A percentile compares a stretch with the other conserved stretches of the same genome.
Evolutionary conservation across 2,329 filamentous ascomycete species (phyloP).

Genomic region (Exserohilum turcica): DNA sequence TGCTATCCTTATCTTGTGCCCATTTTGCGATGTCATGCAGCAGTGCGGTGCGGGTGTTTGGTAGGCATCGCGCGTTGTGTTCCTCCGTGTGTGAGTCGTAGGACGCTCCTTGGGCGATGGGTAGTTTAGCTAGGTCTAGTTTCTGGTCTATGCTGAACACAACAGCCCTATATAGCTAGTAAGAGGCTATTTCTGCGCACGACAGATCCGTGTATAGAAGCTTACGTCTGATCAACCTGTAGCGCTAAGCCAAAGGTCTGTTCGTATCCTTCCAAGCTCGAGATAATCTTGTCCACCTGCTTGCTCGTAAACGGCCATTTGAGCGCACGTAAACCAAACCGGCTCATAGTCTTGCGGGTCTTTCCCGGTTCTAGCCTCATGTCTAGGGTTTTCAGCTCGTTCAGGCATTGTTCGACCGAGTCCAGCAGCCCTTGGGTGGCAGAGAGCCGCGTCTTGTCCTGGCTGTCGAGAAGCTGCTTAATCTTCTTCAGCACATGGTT

Average conservation of each 20-base stretch:
- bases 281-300: constrained; percentile 37
- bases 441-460: constrained; percentile 31
- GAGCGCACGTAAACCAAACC: constrained; percentile 42
- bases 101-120: constrained; percentile 20
- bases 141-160: constrained; percentile 15
- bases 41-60: constrained; percentile 31
- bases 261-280: constrained; percentile 34
- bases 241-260: constrained; percentile 38
- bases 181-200: constrained; percentile 6
- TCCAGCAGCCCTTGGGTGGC: constrained; percentile 27
- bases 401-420: constrained; percentile 22
- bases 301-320: constrained; percentile 50
- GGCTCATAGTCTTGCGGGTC: constrained; percentile 37
- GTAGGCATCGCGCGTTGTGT: constrained; percentile 26
- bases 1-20: constrained; percentile 18
- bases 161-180: constrained; percentile 7
- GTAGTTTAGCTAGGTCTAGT: constrained; percentile 19
- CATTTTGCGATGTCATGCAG: constrained; percentile 30
- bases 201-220: constrained; percentile 24
- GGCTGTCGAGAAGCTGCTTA: constrained; percentile 34
- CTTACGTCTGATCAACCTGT: constrained; percentile 46
- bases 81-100: constrained; percentile 5
- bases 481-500: constrained; percentile 31
- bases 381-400: constrained; percentile 19
- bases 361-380: constrained; percentile 18